Evolutionary conservation across 2,329 filamentous ascomycete species (phyloP).

Genomic region (Penicillium hordei): DNA sequence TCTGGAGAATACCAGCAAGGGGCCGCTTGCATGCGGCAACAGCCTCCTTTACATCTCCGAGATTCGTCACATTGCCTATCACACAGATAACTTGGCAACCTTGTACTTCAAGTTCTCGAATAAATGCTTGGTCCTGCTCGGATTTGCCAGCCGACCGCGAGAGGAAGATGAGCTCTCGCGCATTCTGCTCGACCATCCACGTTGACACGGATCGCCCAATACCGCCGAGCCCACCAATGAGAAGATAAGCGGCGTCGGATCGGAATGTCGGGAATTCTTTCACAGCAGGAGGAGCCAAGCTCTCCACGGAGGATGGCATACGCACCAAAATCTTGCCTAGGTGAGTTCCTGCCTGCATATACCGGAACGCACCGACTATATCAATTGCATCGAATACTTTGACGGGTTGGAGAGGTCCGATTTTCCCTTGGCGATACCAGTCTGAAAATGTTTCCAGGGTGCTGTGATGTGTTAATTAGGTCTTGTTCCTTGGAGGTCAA

Average conservation of each 20-base stretch:
- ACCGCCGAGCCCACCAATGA: constrained; percentile 17
- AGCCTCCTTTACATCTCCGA: neutral
- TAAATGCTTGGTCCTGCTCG: constrained; percentile 3
- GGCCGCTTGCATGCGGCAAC: neutral
- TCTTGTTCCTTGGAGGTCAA: neutral
- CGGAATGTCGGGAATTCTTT: constrained; percentile 1
- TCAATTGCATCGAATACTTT: constrained; percentile 6
- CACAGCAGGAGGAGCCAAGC: neutral
- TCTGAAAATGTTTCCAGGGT: constrained; percentile 4
- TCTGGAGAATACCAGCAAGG: constrained; percentile 8
- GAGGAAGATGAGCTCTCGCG: constrained; percentile 12
- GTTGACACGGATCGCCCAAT: constrained; percentile 9
- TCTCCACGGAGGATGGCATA: constrained; percentile 1
- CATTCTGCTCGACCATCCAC: constrained; percentile 18
- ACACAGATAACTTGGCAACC: constrained; percentile 3
- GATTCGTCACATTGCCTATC: constrained; percentile 1
- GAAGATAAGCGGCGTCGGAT: constrained; percentile 5
- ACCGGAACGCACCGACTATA: constrained; percentile 13
- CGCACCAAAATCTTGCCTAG: constrained; percentile 19
- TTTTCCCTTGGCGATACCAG: constrained; percentile 4
- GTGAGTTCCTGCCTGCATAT: constrained; percentile 20
- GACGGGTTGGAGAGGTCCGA: constrained; percentile 7
- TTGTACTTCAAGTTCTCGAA: constrained; percentile 10
- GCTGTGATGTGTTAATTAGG: neutral
- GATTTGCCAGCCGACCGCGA: constrained; percentile 7